phyloP scores from a whole-genome alignment of 176 grass and related monocot species.

The Zoysia japonica region DNA sequence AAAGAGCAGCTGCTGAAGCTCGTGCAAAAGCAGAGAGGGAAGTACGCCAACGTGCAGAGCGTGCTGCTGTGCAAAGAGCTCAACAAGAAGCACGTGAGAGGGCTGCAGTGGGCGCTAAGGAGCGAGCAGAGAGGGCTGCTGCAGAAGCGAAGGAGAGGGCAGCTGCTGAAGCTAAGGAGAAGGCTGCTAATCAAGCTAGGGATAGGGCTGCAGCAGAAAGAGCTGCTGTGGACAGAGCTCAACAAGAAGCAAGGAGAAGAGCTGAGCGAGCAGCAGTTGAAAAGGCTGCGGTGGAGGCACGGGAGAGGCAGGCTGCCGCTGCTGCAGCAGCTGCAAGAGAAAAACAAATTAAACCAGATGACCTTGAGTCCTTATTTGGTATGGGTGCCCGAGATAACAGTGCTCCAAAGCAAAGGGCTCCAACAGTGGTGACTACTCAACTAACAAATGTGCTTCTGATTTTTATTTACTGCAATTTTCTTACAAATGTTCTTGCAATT shows the following conservation, averaged over 20 bases:
- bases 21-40: conserved; percentile 69
- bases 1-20: conserved; percentile 78
- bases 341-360: conserved; percentile 71
- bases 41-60: conserved; percentile 57
- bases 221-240: conserved; percentile 71
- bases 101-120: conserved; percentile 63
- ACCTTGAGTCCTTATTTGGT: conserved; percentile 93
- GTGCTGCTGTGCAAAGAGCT: conserved; percentile 71
- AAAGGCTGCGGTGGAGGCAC: conserved; percentile 64
- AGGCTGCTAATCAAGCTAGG: conserved; percentile 47
- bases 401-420: conserved; percentile 71
- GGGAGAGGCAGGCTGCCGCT: conserved; percentile 62
- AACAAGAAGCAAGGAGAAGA: conserved; percentile 71
- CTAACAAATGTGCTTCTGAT: conserved; percentile 18
- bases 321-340: conserved; percentile 63
- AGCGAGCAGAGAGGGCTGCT: conserved; percentile 56
- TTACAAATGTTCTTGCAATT: conserved; percentile 29
- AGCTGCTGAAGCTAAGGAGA: conserved; percentile 56
- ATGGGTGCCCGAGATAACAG: conserved; percentile 76
- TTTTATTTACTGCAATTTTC: conserved; percentile 18
- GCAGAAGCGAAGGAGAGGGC: conserved; percentile 56
- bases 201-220: conserved; percentile 69
- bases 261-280: conserved; percentile 68
- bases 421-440: conserved; percentile 54
- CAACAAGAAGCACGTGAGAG: conserved; percentile 74